phyloP scores from a whole-genome alignment of 495 filamentous ascomycete species.

The Corynascus novoguineensis region DNA sequence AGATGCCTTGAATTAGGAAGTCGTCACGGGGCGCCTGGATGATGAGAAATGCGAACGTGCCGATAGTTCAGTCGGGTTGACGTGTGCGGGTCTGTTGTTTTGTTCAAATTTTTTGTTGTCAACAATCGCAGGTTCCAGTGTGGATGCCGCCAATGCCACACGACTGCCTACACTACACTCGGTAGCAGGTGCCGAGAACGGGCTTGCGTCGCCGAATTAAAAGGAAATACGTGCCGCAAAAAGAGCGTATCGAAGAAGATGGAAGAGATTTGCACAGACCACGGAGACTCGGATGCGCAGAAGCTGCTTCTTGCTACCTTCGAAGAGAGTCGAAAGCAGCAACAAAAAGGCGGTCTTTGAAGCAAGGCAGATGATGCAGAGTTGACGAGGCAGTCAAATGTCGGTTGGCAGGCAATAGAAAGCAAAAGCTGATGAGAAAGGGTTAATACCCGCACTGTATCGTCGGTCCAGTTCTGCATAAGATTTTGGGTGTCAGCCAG shows the following conservation, averaged over 20 bases:
- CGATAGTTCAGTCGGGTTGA: not conserved
- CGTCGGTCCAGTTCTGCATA: too few species aligned
- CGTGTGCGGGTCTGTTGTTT: slow-evolving; percentile 26
- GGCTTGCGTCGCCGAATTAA: slow-evolving; percentile 10
- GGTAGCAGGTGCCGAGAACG: not conserved
- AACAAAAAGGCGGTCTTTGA: slow-evolving; percentile 19
- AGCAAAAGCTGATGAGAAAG: too few species aligned
- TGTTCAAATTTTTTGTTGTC: slow-evolving; percentile 31
- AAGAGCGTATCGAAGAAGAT: slow-evolving; percentile 23
- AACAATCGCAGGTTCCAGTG: slow-evolving; percentile 30
- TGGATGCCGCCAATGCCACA: slow-evolving; percentile 24
- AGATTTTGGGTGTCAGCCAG: not conserved
- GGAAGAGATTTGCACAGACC: not conserved
- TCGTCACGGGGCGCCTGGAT: not conserved
- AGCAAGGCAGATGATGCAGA: slow-evolving; percentile 19
- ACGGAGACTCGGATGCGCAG: slow-evolving; percentile 12
- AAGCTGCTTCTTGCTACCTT: not conserved
- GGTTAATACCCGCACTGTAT: not conserved
- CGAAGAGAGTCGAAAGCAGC: slow-evolving; percentile 3
- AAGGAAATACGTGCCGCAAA: slow-evolving; percentile 10
- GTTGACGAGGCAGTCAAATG: slow-evolving; percentile 18
- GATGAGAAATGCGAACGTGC: slow-evolving; percentile 2
- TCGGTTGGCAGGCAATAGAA: slow-evolving; percentile 6
- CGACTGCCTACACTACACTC: too few species aligned
- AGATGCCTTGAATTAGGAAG: not conserved